These are phyloP conservation scores for Fusarium odoratissimum DNA, from an alignment of 2,329 filamentous ascomycete genomes.

Conservation along the genomic window DNA sequence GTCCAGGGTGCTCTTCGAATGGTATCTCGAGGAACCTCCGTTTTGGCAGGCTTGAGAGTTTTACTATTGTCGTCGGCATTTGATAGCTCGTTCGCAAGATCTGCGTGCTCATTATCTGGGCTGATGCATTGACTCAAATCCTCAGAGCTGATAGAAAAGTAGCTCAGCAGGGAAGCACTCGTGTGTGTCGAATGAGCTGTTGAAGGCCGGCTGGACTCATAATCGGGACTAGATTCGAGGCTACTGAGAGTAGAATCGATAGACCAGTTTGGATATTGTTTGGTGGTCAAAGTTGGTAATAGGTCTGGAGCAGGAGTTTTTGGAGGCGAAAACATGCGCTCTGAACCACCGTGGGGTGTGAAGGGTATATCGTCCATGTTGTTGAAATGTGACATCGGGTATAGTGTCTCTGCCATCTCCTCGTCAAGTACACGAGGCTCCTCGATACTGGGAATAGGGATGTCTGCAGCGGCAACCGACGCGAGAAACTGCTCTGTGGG, in stretches of 20 bases:
- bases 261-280: constrained; percentile 69
- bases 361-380: constrained; percentile 49
- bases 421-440: constrained; percentile 60
- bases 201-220: constrained; percentile 69
- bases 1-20: constrained; percentile 70
- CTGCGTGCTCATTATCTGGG: constrained; percentile 55
- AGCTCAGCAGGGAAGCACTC: constrained; percentile 67
- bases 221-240: constrained; percentile 69
- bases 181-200: constrained; percentile 70
- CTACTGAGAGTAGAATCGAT: constrained; percentile 67
- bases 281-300: constrained; percentile 57
- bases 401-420: constrained; percentile 55
- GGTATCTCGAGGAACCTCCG: constrained; percentile 42
- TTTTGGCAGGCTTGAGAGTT: constrained; percentile 46
- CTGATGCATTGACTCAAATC: constrained; percentile 65
- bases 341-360: constrained; percentile 48
- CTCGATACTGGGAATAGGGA: constrained; percentile 74
- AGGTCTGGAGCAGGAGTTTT: constrained; percentile 67
- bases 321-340: constrained; percentile 63
- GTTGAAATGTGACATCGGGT: constrained; percentile 51
- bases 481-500: constrained; percentile 75
- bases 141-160: constrained; percentile 66
- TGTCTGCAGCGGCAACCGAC: constrained; percentile 72
- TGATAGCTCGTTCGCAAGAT: constrained; percentile 41
- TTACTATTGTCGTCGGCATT: constrained; percentile 47